Evolutionary conservation across 352 stramenopile genomes (phyloP), one percentile per base, ranked within the genome.

Genomic region (Pythium plurisporium): DNA sequence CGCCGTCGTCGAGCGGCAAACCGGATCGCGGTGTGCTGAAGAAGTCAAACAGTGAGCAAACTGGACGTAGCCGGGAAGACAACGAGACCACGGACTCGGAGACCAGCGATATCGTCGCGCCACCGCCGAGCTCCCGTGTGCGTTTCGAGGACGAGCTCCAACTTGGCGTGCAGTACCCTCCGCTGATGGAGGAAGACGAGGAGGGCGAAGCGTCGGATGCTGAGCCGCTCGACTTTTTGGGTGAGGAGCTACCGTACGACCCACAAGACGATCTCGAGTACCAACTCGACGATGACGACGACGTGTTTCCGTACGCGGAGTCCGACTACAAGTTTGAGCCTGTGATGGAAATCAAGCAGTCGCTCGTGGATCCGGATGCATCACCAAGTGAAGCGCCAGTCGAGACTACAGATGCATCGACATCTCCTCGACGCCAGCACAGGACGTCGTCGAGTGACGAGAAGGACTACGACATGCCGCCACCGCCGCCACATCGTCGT

Each of bases 41-140:
- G 47, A 26, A 46, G 19, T 23, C 55, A 30, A 7, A 25, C 12
- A 36, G 23, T 10, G 43, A 36, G 20, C 19, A 11, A 11, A 9
- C 41, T 10, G 4, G 17, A 30, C 10, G 9, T 20, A 6, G 5
- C 8, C 44, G 26, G 19, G 34, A 37, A 6, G 37, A 53, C 15
- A 47, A 49, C 9, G 30, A 38, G 20, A 31, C 23, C 34, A 19
- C 23, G n/a, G 27, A 38, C 0, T 19, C 22, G 10, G 43, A 42
- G 31, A 33, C 23, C 25, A 47, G 23, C 25, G 30, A 45, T 20
- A 20, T 42, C 34, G 5, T 10, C 23, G 30, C 70, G 12, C 54
- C 71, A 41, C 81, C 79, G 10, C 74, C 76, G 1, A 76, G 62
- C 47, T 73, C 65, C 14, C 69, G 69, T 31, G 71, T 84, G 22